Base-by-base conservation (phyloP, 2,329 filamentous ascomycete species). In the Myriosclerotinia scirpicola region DNA sequence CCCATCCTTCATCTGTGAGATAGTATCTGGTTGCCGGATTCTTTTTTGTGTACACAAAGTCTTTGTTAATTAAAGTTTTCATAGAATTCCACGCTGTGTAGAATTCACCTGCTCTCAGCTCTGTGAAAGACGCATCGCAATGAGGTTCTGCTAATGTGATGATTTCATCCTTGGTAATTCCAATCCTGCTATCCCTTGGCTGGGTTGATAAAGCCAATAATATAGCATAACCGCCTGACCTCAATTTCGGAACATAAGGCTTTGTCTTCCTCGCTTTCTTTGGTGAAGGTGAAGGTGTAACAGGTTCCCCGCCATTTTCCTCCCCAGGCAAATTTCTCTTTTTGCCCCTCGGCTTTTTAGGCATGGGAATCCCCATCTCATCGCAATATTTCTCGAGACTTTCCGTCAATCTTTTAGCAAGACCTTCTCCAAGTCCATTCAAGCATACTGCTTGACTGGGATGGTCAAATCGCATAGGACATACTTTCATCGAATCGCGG, bases 31-130 rank as follows among this genome's bases (percentile, higher is more conserved):
- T 84, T 22, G 87, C 77, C 0, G 90, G 90, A 20, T 89, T 82
- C 0, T 90, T 89, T 64, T 86, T 86, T 71, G 90, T 88, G 66
- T 87, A 88, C 0, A 93, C 89, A 4, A 93, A 79, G 67, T 92
- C 90, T 74, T 93, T 92, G 64, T 87, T 82, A 6, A 88, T 71
- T 42, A 95, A 79, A 0, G 89, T 92, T 75, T 91, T 91, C 84
- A 94, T 93, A 1, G 90, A 92, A 73, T 85, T 90, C 91, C 91
- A 95, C 0, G 91, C 91, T 0, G 91, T 94, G 72, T 91, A 91
- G 72, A 85, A 90, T 66, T 87, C 90, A 14, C 83, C 87, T 0
- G 89, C 81, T 64, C 91, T 88, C 52, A 80, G 81, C 0, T 84
- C 86, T 0, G 84, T 89, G 72, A 92, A 93, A 0, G 90, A 93